A percentile compares a stretch with the other conserved stretches of the same genome.
Conservation (phyloP, 176 grass and related monocot species). For the Oryza brachyantha region DNA sequence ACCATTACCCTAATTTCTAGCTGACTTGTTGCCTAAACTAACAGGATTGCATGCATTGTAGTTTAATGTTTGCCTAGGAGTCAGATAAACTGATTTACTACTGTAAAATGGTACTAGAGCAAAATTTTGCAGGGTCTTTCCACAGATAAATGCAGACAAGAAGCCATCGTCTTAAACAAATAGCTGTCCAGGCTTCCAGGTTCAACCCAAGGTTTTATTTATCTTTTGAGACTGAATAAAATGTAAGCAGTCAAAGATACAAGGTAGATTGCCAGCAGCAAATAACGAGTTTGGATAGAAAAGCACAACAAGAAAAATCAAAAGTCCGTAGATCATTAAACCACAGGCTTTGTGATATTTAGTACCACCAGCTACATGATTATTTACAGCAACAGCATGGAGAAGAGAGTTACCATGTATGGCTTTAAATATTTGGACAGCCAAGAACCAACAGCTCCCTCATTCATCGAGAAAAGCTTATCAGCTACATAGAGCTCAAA, state of each 20-base stretch:
- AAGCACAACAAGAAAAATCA: background rate
- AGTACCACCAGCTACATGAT: too few species aligned
- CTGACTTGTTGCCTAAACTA: background rate
- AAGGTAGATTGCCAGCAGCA: background rate
- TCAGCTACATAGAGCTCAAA: constrained; percentile 72
- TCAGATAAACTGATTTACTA: background rate
- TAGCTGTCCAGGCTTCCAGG: background rate
- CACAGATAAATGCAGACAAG: constrained; percentile 16
- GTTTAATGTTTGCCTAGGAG: constrained; percentile 16
- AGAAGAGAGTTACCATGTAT: constrained; percentile 73
- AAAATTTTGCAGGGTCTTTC: constrained; percentile 5
- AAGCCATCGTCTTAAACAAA: background rate
- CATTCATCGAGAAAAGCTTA: constrained; percentile 52
- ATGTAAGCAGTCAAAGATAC: background rate
- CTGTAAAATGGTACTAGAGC: background rate
- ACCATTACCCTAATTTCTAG: background rate
- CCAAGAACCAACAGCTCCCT: constrained; percentile 36
- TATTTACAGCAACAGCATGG: too few species aligned
- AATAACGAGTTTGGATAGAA: background rate
- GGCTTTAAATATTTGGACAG: constrained; percentile 54
- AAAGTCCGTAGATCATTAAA: too few species aligned
- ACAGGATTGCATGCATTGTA: background rate
- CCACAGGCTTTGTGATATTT: too few species aligned
- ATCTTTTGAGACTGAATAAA: background rate
- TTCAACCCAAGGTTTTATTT: background rate